phyloP scores from a whole-genome alignment of 2,329 filamentous ascomycete genomes.

The Apiospora marii region DNA sequence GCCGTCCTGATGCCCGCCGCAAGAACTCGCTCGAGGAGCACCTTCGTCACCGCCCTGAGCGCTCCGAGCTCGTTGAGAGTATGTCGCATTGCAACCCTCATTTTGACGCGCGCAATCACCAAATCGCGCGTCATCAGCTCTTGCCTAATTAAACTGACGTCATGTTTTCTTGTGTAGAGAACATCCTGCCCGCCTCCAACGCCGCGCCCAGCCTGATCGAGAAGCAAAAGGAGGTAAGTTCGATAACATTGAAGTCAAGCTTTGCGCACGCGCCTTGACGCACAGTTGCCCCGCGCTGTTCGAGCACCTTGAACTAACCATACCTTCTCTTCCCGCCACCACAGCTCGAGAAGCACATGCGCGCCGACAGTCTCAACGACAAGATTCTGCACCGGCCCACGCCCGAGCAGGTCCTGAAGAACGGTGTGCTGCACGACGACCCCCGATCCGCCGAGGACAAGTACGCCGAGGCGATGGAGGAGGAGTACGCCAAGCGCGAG shows the following conservation, averaged over 20 bases:
- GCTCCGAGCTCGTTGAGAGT: constrained; percentile 83
- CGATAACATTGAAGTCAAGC: not conserved
- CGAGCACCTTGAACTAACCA: not conserved
- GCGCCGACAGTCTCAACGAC: constrained; percentile 84
- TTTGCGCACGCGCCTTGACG: not conserved
- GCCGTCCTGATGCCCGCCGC: constrained; percentile 56
- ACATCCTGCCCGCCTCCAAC: constrained; percentile 82
- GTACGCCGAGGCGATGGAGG: constrained; percentile 68
- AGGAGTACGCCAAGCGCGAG: constrained; percentile 70
- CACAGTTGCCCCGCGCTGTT: not conserved
- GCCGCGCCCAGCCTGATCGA: constrained; percentile 82
- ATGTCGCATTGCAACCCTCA: constrained; percentile 45
- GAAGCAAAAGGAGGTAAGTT: constrained; percentile 74
- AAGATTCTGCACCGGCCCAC: constrained; percentile 81
- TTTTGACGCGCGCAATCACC: not conserved
- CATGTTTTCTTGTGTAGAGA: constrained; percentile 60
- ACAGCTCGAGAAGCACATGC: constrained; percentile 84
- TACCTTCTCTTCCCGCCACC: not conserved
- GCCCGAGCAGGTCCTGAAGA: constrained; percentile 78
- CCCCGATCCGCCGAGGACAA: constrained; percentile 64
- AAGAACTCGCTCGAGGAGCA: constrained; percentile 78
- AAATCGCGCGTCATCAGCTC: not conserved
- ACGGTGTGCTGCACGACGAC: constrained; percentile 79
- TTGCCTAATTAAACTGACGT: constrained; percentile 18
- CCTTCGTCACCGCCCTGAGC: constrained; percentile 75